Base-by-base conservation (phyloP, 371 early-diverging fungal genomes). In the Rhizopus microsporus region DNA sequence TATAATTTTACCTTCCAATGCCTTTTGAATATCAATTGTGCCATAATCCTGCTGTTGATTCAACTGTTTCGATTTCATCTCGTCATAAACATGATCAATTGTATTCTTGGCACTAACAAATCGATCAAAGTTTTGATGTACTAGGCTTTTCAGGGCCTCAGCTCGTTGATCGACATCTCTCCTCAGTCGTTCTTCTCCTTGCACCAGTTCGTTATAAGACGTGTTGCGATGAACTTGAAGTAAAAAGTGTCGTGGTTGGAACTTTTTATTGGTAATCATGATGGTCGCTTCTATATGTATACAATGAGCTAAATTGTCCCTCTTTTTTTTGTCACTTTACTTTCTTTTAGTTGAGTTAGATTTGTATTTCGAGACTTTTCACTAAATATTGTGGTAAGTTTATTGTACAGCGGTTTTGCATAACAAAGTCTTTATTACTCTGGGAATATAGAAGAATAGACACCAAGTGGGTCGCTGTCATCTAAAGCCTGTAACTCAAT, bases 101-200 rank as follows among this genome's bases (percentile, higher is more conserved):
- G 95, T 94, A 58, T 85, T 89, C 75, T 96, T 96, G 15, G 98
- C 97, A 48, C 84, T 89, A 9, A 98, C 96, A 69, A 98, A 98
- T 42, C 94, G 89, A 63, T 95, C 94, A 81, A 98, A 98, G 63
- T 97, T 92, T 58, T 88, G 88, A 70, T 95, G 93, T 32, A 98
- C 98, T 13, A 96, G 71, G 31, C 83, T 83, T 60, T 92, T 93
- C 32, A 95, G 80, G 0, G 91, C 88, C 56, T 94, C 95, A 1
- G 88, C 83, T n/a, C 93, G 78, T 66, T 93, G 88, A 35, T 90
- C 88, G 13, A 95, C 89, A 1, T 89, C 82, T 51, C 66, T 69
- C 46, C 88, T 78, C 34, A 97, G 76, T 3, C 79, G 68, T 34
- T 89, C 78, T 17, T 88, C 84, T 0, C 96, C 98, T 12, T 65